Evolutionary conservation across 2,329 filamentous ascomycete species (phyloP).

Genomic region (Alternaria dauci): DNA sequence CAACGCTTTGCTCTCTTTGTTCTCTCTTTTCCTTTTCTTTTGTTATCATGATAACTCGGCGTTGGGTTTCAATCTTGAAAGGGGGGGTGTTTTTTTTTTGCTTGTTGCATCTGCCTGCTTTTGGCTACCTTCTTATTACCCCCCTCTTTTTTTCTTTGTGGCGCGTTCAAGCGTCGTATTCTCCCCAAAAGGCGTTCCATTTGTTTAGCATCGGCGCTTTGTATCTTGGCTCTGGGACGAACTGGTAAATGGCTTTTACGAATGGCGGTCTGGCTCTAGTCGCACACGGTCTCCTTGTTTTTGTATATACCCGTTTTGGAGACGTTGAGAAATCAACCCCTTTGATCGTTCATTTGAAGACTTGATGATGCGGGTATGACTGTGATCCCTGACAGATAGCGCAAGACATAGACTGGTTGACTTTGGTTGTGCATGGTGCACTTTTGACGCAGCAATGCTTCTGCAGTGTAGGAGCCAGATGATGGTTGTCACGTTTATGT

Average conservation of each 20-base stretch:
- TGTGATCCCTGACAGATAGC: not conserved
- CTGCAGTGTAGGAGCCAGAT: not conserved
- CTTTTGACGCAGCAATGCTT: not conserved
- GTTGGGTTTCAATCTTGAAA: not conserved
- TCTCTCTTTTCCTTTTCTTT: not conserved
- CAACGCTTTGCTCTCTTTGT: not conserved
- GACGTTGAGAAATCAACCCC: not conserved
- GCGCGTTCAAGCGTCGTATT: slow-evolving; percentile 13
- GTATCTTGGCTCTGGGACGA: not conserved
- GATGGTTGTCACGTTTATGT: not conserved
- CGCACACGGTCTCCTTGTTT: slow-evolving; percentile 2
- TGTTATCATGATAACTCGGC: slow-evolving; percentile 12
- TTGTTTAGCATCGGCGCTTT: not conserved
- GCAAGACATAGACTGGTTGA: not conserved
- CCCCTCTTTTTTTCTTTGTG: not conserved
- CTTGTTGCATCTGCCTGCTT: not conserved
- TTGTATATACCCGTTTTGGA: slow-evolving; percentile 6
- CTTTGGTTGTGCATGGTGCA: not conserved
- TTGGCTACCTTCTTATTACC: not conserved
- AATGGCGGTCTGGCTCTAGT: slow-evolving; percentile 4
- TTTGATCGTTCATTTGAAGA: not conserved
- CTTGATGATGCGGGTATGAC: not conserved
- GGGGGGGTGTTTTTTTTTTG: not conserved
- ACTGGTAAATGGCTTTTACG: not conserved
- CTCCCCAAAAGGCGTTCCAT: not conserved